A percentile compares a stretch with the other conserved stretches of the same genome.
These are phyloP conservation scores for Talaromyces thailandensis DNA, from an alignment of 495 filamentous ascomycete species.

Conservation along the genomic window DNA sequence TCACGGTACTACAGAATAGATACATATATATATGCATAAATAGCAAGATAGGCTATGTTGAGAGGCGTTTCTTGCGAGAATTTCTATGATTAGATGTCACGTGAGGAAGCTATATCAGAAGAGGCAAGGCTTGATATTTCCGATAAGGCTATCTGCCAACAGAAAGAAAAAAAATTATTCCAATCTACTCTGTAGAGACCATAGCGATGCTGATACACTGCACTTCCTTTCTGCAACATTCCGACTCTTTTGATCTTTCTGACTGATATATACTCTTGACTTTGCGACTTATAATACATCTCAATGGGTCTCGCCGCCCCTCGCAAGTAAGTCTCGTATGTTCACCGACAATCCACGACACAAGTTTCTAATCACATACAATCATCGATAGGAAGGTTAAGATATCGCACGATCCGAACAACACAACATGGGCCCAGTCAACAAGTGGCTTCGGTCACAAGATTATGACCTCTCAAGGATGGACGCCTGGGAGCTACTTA, in stretches of 20 bases:
- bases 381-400: conserved; percentile 56
- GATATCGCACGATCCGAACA: conserved; percentile 84
- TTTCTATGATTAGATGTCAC: not conserved
- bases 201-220: not conserved
- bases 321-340: conserved; percentile 47
- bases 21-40: not conserved
- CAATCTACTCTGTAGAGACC: not conserved
- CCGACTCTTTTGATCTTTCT: not conserved
- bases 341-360: not conserved
- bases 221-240: not conserved
- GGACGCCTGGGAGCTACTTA: conserved; percentile 74
- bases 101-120: not conserved
- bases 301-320: conserved; percentile 68
- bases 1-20: not conserved
- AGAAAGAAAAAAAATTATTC: not conserved
- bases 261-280: not conserved
- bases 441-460: conserved; percentile 76
- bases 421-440: conserved; percentile 80
- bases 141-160: not conserved
- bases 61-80: not conserved
- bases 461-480: conserved; percentile 79
- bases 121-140: not conserved
- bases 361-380: conserved; percentile 2
- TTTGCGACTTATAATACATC: not conserved
- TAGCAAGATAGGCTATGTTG: not conserved